Conservation (phyloP, 1,139 yeast species). For the Spathaspora sp. region DNA sequence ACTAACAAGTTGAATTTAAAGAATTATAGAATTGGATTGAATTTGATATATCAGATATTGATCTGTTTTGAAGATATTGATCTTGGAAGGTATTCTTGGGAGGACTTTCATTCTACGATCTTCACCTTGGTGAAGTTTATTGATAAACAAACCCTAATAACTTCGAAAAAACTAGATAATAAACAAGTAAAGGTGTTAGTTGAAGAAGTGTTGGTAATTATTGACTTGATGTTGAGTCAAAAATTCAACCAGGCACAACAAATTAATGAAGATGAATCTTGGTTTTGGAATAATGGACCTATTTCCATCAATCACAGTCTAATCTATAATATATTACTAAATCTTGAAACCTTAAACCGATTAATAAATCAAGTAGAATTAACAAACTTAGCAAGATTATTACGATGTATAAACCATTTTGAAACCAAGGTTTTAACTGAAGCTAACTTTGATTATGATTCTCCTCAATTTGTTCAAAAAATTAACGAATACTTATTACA, state of each 20-base stretch:
- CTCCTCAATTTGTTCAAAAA: conserved; percentile 23
- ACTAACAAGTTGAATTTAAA: conserved; percentile 34
- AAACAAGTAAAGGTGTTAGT: conserved; percentile 19
- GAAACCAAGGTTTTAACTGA: conserved; percentile 19
- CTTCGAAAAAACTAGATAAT: conserved; percentile 18
- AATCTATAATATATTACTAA: conserved; percentile 32
- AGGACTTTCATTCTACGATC: conserved; percentile 27
- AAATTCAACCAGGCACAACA: conserved; percentile 18
- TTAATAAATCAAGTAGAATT: conserved; percentile 16
- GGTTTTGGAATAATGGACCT: conserved; percentile 3
- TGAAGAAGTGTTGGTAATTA: conserved; percentile 27
- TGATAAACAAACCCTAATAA: conserved; percentile 18
- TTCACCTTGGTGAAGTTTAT: conserved; percentile 28
- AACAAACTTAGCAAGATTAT: conserved; percentile 16
- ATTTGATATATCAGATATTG: conserved; percentile 24
- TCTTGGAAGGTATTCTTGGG: conserved; percentile 26
- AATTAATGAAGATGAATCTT: conserved; percentile 11
- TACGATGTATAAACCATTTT: conserved; percentile 23
- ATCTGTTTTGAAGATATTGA: conserved; percentile 10
- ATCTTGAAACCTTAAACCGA: conserved; percentile 25
- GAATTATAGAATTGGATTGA: conserved; percentile 27
- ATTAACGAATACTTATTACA: conserved; percentile 7
- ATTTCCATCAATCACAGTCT: conserved; percentile 25
- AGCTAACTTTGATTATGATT: conserved; percentile 31
- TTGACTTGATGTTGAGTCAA: conserved; percentile 20